These are phyloP conservation scores for Fusarium fujikuroi DNA, from an alignment of 2,329 filamentous ascomycete species.

Conservation along the genomic window DNA sequence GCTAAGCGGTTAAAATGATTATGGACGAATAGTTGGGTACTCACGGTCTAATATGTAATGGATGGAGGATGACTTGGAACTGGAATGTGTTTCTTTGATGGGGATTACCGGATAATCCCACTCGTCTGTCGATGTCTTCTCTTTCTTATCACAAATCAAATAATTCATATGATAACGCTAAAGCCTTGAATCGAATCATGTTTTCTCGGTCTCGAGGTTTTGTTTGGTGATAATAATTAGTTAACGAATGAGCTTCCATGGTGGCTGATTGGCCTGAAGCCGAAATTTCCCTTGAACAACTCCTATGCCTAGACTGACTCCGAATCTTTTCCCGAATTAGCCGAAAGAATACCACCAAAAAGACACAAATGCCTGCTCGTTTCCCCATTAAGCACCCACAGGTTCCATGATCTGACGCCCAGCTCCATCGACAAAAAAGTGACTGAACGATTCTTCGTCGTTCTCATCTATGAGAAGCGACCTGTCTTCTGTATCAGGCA, in stretches of 20 bases:
- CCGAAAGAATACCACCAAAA: background rate
- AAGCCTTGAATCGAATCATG: background rate
- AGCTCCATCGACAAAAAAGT: constrained; percentile 53
- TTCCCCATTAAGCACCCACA: constrained; percentile 39
- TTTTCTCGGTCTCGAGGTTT: background rate
- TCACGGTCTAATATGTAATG: constrained; percentile 19
- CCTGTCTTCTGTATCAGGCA: constrained; percentile 53
- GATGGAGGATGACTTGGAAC: constrained; percentile 9
- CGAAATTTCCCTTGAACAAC: constrained; percentile 6
- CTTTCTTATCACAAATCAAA: background rate
- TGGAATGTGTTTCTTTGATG: constrained; percentile 4
- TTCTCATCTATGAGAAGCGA: constrained; percentile 52
- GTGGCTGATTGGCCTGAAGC: background rate
- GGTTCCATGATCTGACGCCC: constrained; percentile 52
- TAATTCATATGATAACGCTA: constrained; percentile 18
- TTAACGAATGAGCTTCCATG: background rate
- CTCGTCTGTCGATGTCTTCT: constrained; percentile 9
- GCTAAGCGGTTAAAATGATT: constrained; percentile 36
- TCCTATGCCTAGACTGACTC: constrained; percentile 5
- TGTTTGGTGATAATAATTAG: background rate
- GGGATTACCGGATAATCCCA: constrained; percentile 26
- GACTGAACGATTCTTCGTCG: constrained; percentile 57
- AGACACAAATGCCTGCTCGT: background rate
- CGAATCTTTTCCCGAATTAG: background rate
- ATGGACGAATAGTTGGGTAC: background rate